A percentile compares a stretch with the other conserved stretches of the same genome.
phyloP scores from a whole-genome alignment of 768 basidiomycete species.

The Collybiopsis luxurians region DNA sequence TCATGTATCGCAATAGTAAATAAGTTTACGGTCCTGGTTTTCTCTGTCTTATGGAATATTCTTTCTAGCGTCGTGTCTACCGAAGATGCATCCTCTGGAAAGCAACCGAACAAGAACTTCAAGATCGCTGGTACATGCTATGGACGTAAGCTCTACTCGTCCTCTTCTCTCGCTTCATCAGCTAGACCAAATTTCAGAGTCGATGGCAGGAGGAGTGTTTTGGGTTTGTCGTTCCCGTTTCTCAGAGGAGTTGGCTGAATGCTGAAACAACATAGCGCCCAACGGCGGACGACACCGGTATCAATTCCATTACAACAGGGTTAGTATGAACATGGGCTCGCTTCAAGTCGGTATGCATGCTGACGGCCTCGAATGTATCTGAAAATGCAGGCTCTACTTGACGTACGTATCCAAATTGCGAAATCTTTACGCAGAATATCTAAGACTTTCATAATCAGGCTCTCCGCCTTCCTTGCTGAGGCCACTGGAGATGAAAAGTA shows the following conservation, averaged over 20 bases:
- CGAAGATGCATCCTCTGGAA: slow-evolving; percentile 34
- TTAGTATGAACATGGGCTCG: no score
- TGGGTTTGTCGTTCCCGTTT: slow-evolving; percentile 34
- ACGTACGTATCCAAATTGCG: slow-evolving; percentile 27
- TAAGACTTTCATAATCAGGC: slow-evolving; percentile 20
- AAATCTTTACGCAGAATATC: neutral
- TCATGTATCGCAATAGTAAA: slow-evolving; percentile 44
- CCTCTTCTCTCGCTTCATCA: neutral
- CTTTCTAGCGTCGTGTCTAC: slow-evolving; percentile 38
- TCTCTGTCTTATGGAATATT: no score
- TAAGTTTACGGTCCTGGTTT: no score
- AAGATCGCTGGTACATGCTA: slow-evolving; percentile 40
- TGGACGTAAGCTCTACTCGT: slow-evolving; percentile 29
- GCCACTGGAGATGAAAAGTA: slow-evolving; percentile 43
- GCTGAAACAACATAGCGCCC: slow-evolving; percentile 32
- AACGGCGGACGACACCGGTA: slow-evolving; percentile 33
- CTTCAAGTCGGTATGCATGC: neutral
- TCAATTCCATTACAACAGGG: slow-evolving; percentile 55
- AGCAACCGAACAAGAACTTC: slow-evolving; percentile 39
- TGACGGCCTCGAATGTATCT: neutral
- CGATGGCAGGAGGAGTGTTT: slow-evolving; percentile 56
- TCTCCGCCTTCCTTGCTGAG: slow-evolving; percentile 50
- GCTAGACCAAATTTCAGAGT: slow-evolving; percentile 24
- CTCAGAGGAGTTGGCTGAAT: neutral
- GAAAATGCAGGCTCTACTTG: slow-evolving; percentile 31